Evolutionary conservation across 139 green algal species (phyloP).

Genomic region (Diplosphaera chodatii): DNA sequence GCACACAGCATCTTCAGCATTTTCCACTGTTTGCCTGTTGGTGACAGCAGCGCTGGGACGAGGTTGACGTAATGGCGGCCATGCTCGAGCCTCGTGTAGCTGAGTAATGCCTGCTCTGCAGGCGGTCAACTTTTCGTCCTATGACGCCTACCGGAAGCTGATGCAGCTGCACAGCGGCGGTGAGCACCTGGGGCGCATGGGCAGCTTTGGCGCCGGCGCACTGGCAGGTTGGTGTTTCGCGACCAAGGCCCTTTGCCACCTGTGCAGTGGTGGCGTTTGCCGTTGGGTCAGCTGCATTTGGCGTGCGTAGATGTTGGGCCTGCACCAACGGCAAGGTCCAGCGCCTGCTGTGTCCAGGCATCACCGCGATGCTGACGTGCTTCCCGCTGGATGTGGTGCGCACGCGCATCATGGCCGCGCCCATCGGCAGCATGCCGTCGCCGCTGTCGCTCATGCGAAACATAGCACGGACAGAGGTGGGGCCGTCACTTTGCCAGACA

Average conservation of each 20-base stretch:
- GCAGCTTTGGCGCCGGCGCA: slow-evolving; percentile 40
- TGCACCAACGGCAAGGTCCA: no score
- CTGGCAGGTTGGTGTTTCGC: no score
- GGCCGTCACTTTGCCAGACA: no score
- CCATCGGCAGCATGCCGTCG: background rate
- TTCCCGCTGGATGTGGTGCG: slow-evolving; percentile 68
- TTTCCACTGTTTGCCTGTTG: no score
- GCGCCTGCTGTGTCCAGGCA: slow-evolving; percentile 21
- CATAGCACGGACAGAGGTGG: slow-evolving; percentile 56
- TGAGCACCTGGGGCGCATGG: background rate
- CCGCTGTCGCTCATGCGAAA: slow-evolving; percentile 28
- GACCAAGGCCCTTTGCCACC: no score
- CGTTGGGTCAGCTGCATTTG: no score
- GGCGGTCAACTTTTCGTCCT: slow-evolving; percentile 75
- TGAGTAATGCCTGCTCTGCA: slow-evolving; percentile 10
- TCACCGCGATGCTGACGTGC: slow-evolving; percentile 58
- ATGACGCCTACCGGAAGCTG: slow-evolving; percentile 57
- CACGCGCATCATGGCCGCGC: slow-evolving; percentile 44
- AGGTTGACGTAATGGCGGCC: no score
- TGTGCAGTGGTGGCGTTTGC: no score
- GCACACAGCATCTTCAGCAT: background rate
- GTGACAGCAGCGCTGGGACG: no score
- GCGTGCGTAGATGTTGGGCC: no score
- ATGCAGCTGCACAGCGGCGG: slow-evolving; percentile 16
- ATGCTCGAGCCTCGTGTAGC: no score